Evolutionary conservation across 2,329 filamentous ascomycete species (phyloP).

Genomic region (Rhynchosporium agropyri): DNA sequence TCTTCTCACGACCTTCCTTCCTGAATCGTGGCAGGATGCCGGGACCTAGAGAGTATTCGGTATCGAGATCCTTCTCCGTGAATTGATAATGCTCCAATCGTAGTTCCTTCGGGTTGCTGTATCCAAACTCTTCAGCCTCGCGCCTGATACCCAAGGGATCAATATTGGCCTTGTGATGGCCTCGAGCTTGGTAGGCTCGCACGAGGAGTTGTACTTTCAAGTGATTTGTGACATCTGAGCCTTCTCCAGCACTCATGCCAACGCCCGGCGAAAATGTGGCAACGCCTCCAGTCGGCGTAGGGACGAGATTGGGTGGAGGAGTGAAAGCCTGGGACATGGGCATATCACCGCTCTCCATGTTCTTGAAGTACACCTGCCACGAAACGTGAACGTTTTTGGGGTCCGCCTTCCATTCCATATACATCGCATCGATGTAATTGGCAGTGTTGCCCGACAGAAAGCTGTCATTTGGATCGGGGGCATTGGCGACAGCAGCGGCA

Average conservation of each 20-base stretch:
- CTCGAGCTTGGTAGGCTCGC: conserved; percentile 95
- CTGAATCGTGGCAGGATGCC: conserved; percentile 95
- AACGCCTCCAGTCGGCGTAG: conserved; percentile 76
- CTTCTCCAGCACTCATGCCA: conserved; percentile 65
- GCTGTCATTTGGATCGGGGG: conserved; percentile 85
- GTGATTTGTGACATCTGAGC: conserved; percentile 89
- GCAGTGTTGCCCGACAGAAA: conserved; percentile 96
- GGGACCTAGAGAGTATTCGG: conserved; percentile 88
- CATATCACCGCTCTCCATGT: conserved; percentile 98
- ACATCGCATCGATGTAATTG: conserved; percentile 99
- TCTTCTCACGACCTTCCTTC: conserved; percentile 85
- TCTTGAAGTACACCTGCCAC: conserved; percentile 99
- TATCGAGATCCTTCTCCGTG: conserved; percentile 88
- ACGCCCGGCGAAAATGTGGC: conserved; percentile 71
- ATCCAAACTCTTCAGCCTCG: conserved; percentile 80
- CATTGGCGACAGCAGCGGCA: conserved; percentile 56
- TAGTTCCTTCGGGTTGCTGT: conserved; percentile 88
- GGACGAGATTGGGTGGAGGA: conserved; percentile 89
- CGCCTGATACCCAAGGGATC: conserved; percentile 93
- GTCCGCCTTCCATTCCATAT: conserved; percentile 94
- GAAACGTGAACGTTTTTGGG: conserved; percentile 93
- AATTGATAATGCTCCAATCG: conserved; percentile 94
- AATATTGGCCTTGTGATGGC: conserved; percentile 97
- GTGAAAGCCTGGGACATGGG: conserved; percentile 96
- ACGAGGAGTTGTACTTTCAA: conserved; percentile 97